Base-by-base conservation (phyloP, 1,284 basidiomycete species). In the Apiotrichum montevideense region DNA sequence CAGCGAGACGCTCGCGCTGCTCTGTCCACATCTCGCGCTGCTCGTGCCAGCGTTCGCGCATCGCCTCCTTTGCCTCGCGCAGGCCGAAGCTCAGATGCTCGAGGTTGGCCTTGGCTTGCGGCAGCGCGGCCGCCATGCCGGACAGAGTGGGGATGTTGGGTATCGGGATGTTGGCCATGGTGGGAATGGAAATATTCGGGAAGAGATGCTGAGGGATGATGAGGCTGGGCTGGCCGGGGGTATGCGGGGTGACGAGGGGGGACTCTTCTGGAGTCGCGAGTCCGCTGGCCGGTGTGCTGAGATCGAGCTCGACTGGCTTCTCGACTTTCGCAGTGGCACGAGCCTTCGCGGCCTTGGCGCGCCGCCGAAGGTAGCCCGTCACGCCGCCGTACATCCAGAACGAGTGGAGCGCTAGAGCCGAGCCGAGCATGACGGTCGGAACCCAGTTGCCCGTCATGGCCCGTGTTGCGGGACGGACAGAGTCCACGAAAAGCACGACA, bases 371-470 rank as follows among this genome's bases (percentile, higher is more conserved):
- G 61, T 83, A 82, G 0, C 83, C 82, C 51, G 72, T 76, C 44
- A 85, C 47, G 52, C 81, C 83, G 9, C 79, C 80, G 5, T 65
- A 59, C 72, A 84, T 84, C 84, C 84, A 85, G 37, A 73, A 66
- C 2, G 74, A 77, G 60, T 85, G 84, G 52, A 85, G 69, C 2
- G 79, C 77, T 35, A 82, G 75, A n/a, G 82, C 79, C 47, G 72
- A 62, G 3, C 66, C 61, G 52, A 83, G 73, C 52, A 82, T 66
- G 21, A 71, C 55, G 0, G 75, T 68, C 1, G 83, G 82, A 1
- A 79, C 63, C 48, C 70, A 73, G 1, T 74, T 77, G 8, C 64
- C 68, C 32, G 56, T 66, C 13, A 66, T 40, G 1, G 57, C 54
- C 40, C 69, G 73, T 40, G 78, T 75, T n/a, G 71, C 56, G 3